phyloP scores from a whole-genome alignment of 257 asterid genomes.

The Voacanga thouarsii region DNA sequence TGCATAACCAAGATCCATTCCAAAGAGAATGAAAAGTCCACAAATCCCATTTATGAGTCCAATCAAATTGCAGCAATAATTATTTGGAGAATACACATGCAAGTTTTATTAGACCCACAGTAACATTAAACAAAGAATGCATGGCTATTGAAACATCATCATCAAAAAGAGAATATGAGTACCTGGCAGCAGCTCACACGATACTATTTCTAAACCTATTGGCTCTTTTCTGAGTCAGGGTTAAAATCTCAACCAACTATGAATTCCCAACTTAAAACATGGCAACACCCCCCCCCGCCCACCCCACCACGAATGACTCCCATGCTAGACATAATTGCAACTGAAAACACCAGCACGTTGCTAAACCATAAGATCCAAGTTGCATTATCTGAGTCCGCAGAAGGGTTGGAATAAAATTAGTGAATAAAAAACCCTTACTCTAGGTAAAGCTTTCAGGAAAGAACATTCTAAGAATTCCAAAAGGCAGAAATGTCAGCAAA shows the following conservation, averaged over 20 bases:
- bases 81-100: neutral
- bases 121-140: neutral
- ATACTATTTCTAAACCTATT: neutral
- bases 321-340: neutral
- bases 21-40: neutral
- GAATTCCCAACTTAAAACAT: neutral
- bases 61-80: neutral
- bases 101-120: neutral
- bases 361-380: neutral
- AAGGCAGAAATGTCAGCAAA: neutral
- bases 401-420: neutral
- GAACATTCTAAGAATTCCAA: neutral
- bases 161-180: neutral
- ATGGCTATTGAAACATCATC: neutral
- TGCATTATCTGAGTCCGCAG: neutral
- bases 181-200: neutral
- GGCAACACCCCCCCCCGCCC: too few species aligned
- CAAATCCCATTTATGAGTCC: neutral
- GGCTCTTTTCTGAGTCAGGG: neutral
- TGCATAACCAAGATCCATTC: neutral
- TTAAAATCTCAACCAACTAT: neutral
- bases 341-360: neutral
- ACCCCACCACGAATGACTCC: too few species aligned
- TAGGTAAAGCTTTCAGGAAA: neutral
- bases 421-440: neutral